A percentile compares a stretch with the other conserved stretches of the same genome.
Conservation (phyloP, 805 yeast genomes). For the Myxozyma neotropica region DNA sequence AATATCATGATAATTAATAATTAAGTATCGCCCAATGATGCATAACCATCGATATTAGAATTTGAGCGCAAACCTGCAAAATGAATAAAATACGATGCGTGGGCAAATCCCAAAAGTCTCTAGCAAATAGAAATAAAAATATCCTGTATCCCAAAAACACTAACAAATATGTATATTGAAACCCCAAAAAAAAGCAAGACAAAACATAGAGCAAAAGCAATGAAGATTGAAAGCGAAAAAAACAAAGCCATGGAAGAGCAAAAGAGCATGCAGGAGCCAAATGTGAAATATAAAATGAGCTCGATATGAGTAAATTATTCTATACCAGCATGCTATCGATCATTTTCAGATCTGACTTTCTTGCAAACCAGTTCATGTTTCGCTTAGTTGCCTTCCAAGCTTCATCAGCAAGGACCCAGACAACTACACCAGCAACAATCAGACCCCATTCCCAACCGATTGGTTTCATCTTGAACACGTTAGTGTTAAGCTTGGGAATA, state of each 20-base stretch:
- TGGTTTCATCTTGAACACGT: constrained; percentile 71
- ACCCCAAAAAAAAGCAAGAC: neutral
- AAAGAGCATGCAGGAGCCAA: neutral
- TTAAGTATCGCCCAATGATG: too few species aligned
- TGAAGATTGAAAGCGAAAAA: too few species aligned
- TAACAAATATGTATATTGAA: neutral
- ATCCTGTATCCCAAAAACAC: too few species aligned
- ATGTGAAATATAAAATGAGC: neutral
- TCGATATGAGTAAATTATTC: neutral
- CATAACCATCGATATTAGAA: too few species aligned
- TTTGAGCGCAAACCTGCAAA: too few species aligned
- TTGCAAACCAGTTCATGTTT: constrained; percentile 21
- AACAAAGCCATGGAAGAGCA: neutral
- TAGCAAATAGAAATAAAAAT: too few species aligned
- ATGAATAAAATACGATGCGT: too few species aligned
- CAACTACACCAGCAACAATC: constrained; percentile 57
- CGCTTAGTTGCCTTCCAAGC: constrained; percentile 69
- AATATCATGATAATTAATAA: too few species aligned
- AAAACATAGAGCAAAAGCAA: neutral
- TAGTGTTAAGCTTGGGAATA: constrained; percentile 81
- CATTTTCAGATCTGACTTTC: neutral
- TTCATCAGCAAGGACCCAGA: constrained; percentile 66
- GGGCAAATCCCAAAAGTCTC: too few species aligned
- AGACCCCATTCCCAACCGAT: constrained; percentile 83
- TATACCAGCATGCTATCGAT: constrained; percentile 2